Percentiles rank a stretch among this genome's conserved stretches.
Evolutionary conservation across 768 basidiomycete genomes (phyloP).

Genomic region (Trametes coccinea): DNA sequence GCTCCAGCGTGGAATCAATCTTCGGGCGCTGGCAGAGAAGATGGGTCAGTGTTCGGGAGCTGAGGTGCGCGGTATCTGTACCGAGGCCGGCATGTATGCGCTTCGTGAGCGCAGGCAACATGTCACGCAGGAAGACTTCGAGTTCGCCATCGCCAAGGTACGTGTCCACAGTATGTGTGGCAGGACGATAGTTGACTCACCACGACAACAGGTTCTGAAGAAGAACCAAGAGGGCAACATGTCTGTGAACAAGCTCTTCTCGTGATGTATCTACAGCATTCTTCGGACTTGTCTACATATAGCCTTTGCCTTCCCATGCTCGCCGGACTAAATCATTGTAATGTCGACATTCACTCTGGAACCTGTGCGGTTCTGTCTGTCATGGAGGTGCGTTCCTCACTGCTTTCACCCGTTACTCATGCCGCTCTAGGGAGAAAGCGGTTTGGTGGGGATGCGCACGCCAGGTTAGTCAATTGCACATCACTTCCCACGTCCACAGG

Average conservation of each 20-base stretch:
- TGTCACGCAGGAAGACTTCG: slow-evolving; percentile 98
- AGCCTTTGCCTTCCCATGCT: not conserved
- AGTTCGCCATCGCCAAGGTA: slow-evolving; percentile 97
- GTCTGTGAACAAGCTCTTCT: slow-evolving; percentile 92
- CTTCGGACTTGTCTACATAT: slow-evolving; percentile 6
- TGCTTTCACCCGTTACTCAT: too few species aligned
- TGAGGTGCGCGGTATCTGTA: slow-evolving; percentile 96
- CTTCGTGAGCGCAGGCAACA: slow-evolving; percentile 93
- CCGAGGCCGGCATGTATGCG: slow-evolving; percentile 99
- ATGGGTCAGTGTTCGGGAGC: slow-evolving; percentile 99
- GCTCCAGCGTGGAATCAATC: slow-evolving; percentile 93
- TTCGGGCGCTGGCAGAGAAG: slow-evolving; percentile 95
- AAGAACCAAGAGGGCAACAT: slow-evolving; percentile 97
- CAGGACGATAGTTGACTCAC: not conserved
- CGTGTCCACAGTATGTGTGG: slow-evolving; percentile 12
- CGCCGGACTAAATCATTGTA: not conserved
- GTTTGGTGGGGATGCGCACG: too few species aligned
- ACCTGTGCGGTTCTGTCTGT: too few species aligned
- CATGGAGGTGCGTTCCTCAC: too few species aligned
- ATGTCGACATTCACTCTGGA: too few species aligned
- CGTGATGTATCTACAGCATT: slow-evolving; percentile 42
- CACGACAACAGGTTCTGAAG: slow-evolving; percentile 67
- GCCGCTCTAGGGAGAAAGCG: too few species aligned
- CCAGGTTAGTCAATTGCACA: too few species aligned
- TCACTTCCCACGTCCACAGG: too few species aligned